phyloP scores from a whole-genome alignment of 345 rosid species.

The Populus davidiana region DNA sequence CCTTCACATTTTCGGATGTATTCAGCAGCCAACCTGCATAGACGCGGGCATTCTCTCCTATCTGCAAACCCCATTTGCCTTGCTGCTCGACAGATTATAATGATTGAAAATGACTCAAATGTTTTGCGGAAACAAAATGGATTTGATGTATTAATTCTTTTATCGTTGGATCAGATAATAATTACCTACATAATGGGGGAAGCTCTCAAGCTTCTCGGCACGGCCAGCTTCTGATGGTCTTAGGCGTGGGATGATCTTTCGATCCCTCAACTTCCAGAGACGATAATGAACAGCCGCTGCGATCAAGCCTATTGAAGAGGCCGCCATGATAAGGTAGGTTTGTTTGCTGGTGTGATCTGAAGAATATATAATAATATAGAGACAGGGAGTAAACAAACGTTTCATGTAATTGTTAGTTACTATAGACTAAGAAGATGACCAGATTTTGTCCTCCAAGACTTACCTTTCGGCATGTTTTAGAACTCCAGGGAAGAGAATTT shows the following conservation, averaged over 20 bases:
- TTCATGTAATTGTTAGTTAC: background rate
- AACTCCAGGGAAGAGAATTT: slow-evolving; percentile 12
- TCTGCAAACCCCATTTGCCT: slow-evolving; percentile 81
- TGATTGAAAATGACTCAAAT: background rate
- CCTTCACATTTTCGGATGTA: slow-evolving; percentile 55
- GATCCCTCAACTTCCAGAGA: slow-evolving; percentile 43
- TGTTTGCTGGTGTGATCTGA: slow-evolving; percentile 46
- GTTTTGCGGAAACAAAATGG: background rate
- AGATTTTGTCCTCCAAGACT: background rate
- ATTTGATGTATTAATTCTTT: background rate
- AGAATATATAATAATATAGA: background rate
- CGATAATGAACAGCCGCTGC: slow-evolving; percentile 61
- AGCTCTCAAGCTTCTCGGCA: slow-evolving; percentile 57
- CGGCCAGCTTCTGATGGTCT: slow-evolving; percentile 41
- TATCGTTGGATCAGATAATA: background rate
- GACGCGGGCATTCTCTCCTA: slow-evolving; percentile 58
- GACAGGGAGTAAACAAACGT: background rate
- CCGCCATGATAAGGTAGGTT: slow-evolving; percentile 52
- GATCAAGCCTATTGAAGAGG: slow-evolving; percentile 66
- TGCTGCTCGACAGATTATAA: slow-evolving; percentile 36
- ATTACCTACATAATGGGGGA: slow-evolving; percentile 77
- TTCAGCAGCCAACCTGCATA: slow-evolving; percentile 61
- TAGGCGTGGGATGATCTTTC: slow-evolving; percentile 61
- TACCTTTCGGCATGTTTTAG: slow-evolving; percentile 47
- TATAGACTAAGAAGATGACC: background rate